Evolutionary conservation across 148 eudicot genomes (phyloP).

Genomic region (Persicaria maculosa): DNA sequence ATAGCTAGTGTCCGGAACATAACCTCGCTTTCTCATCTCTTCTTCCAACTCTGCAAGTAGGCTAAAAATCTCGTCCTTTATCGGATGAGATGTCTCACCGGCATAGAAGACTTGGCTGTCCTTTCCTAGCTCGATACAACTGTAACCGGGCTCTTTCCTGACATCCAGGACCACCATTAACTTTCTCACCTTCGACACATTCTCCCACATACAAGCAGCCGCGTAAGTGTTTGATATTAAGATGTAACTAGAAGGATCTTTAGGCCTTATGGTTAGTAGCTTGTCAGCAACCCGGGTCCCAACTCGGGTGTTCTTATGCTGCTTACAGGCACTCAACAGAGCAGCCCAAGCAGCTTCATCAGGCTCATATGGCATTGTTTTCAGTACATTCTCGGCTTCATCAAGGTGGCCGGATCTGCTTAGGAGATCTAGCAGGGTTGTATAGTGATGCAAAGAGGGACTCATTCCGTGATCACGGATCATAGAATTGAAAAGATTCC

Average conservation of each 20-base stretch:
- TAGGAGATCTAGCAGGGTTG: conserved; percentile 58
- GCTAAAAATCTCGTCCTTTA: conserved; percentile 38
- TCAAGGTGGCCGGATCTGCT: conserved; percentile 59
- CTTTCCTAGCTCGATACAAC: conserved; percentile 52
- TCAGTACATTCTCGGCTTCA: conserved; percentile 54
- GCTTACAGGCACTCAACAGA: conserved; percentile 58
- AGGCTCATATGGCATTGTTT: conserved; percentile 54
- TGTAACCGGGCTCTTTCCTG: conserved; percentile 64
- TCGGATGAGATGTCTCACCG: conserved; percentile 42
- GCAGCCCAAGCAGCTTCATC: conserved; percentile 83
- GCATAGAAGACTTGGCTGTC: conserved; percentile 56
- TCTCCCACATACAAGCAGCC: conserved; percentile 52
- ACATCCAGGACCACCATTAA: conserved; percentile 38
- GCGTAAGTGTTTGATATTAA: conserved; percentile 61
- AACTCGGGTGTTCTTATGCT: conserved; percentile 30
- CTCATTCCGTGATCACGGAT: conserved; percentile 34
- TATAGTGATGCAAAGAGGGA: conserved; percentile 69
- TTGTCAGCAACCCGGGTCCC: conserved; percentile 52
- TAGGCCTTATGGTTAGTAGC: conserved; percentile 37
- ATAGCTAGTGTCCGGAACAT: conserved; percentile 49
- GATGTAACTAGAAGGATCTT: conserved; percentile 51
- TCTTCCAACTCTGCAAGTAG: conserved; percentile 48
- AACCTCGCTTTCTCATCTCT: conserved; percentile 64
- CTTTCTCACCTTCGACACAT: conserved; percentile 45
- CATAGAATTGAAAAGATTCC: conserved; percentile 49